A percentile compares a stretch with the other conserved stretches of the same genome.
These are phyloP conservation scores for Fraxinus velutina DNA, from an alignment of 305 asterid genomes.

Conservation along the genomic window DNA sequence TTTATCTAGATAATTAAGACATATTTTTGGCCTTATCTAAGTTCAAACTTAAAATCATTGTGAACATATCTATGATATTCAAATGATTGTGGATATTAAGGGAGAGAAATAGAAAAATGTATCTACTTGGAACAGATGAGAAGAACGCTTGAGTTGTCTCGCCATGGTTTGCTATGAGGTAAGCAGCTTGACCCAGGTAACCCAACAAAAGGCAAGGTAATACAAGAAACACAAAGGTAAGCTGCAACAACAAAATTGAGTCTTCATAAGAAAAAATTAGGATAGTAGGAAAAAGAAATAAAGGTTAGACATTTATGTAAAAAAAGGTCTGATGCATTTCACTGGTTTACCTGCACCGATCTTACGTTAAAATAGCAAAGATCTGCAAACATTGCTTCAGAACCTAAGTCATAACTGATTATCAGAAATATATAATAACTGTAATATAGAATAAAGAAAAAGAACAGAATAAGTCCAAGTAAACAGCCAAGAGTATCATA, in stretches of 20 bases:
- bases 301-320: not conserved
- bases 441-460: constrained; percentile 7
- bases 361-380: constrained; percentile 96
- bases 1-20: constrained; percentile 16
- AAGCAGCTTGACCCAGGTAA: constrained; percentile 99
- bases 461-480: not conserved
- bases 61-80: not conserved
- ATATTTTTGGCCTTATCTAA: constrained; percentile 17
- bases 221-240: constrained; percentile 83
- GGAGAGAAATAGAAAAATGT: constrained; percentile 21
- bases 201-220: constrained; percentile 98
- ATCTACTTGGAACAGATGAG: constrained; percentile 86
- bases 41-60: constrained; percentile 1
- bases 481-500: constrained; percentile 5
- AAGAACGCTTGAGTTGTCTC: constrained; percentile 97
- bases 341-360: constrained; percentile 79
- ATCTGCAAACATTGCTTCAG: constrained; percentile 99
- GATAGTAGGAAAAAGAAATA: not conserved
- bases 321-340: constrained; percentile 21
- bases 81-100: constrained; percentile 5
- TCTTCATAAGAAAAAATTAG: constrained; percentile 23
- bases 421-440: constrained; percentile 36
- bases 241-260: constrained; percentile 53
- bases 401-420: constrained; percentile 66
- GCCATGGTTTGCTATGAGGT: constrained; percentile 87